Percentiles rank a stretch among this genome's conserved stretches.
Evolutionary conservation across 495 filamentous ascomycete genomes (phyloP).

Genomic region (Penicillium herquei): DNA sequence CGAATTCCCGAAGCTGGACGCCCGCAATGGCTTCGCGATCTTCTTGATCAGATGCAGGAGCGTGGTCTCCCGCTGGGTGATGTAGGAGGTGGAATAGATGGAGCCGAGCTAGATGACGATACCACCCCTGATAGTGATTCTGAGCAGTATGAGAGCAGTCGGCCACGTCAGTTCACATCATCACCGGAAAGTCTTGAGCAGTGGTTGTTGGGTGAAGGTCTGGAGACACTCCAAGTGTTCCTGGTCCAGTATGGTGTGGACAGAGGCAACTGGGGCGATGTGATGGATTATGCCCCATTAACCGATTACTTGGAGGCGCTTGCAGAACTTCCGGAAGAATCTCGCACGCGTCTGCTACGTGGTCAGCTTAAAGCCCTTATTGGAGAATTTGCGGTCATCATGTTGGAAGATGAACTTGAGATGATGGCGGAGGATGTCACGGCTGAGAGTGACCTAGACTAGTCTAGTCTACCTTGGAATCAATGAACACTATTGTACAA

Average conservation of each 20-base stretch:
- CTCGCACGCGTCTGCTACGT: conserved; percentile 29
- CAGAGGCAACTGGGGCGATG: conserved; percentile 45
- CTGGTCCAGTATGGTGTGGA: conserved; percentile 44
- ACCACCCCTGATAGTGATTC: not conserved
- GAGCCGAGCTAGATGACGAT: not conserved
- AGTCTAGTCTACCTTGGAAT: not conserved
- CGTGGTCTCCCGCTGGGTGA: conserved; percentile 28
- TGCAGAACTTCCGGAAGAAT: conserved; percentile 23
- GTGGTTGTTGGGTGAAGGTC: conserved; percentile 37
- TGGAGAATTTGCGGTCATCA: conserved; percentile 39
- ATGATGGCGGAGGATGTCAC: conserved; percentile 30
- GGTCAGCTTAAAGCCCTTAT: conserved; percentile 34
- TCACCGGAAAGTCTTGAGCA: conserved; percentile 35
- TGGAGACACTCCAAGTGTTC: conserved; percentile 36
- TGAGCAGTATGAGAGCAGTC: not conserved
- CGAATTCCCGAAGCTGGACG: conserved; percentile 33
- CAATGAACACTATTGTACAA: not conserved
- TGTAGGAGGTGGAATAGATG: conserved; percentile 6
- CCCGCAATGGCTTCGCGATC: conserved; percentile 44
- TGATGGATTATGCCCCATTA: conserved; percentile 35
- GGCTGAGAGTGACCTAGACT: conserved; percentile 3
- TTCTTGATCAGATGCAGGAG: conserved; percentile 38
- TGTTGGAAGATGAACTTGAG: conserved; percentile 43
- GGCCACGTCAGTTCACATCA: conserved; percentile 23
- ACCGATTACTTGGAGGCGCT: conserved; percentile 41